Evolutionary conservation across 1,139 yeast genomes (phyloP).

Genomic region (Yamadazyma spencermartinsiae): DNA sequence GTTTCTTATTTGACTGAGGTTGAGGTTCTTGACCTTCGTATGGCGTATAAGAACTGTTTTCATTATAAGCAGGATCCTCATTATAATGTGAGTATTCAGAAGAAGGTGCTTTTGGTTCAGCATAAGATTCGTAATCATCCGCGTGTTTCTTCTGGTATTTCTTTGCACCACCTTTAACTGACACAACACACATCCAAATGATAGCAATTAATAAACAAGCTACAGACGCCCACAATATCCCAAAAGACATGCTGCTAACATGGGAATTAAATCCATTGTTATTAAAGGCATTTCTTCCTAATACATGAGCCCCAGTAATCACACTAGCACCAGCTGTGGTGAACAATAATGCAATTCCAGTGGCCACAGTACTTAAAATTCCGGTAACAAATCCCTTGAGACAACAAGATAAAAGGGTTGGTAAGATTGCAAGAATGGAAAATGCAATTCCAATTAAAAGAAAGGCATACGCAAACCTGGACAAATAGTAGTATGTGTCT

Average conservation of each 20-base stretch:
- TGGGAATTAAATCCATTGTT: slow-evolving; percentile 46
- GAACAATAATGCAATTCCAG: slow-evolving; percentile 50
- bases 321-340: slow-evolving; percentile 58
- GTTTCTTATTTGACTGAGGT: slow-evolving; percentile 4
- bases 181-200: slow-evolving; percentile 17
- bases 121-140: slow-evolving; percentile 14
- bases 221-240: slow-evolving; percentile 63
- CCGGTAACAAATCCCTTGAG: slow-evolving; percentile 26
- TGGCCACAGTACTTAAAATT: slow-evolving; percentile 20
- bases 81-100: slow-evolving; percentile 12
- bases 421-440: slow-evolving; percentile 48
- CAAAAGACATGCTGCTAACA: slow-evolving; percentile 61
- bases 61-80: slow-evolving; percentile 7
- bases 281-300: slow-evolving; percentile 58
- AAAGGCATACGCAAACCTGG: slow-evolving; percentile 71
- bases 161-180: slow-evolving; percentile 15
- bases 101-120: slow-evolving; percentile 13
- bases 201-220: slow-evolving; percentile 40
- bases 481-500: slow-evolving; percentile 57
- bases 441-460: slow-evolving; percentile 59
- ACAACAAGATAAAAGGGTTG: slow-evolving; percentile 27
- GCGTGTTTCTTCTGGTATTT: slow-evolving; percentile 7
- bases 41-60: slow-evolving; percentile 3
- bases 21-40: slow-evolving; percentile 4
- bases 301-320: slow-evolving; percentile 64